Percentiles rank a stretch among this genome's conserved stretches.
phyloP scores from a whole-genome alignment of 257 asterid genomes.

The Solanum neorickii region DNA sequence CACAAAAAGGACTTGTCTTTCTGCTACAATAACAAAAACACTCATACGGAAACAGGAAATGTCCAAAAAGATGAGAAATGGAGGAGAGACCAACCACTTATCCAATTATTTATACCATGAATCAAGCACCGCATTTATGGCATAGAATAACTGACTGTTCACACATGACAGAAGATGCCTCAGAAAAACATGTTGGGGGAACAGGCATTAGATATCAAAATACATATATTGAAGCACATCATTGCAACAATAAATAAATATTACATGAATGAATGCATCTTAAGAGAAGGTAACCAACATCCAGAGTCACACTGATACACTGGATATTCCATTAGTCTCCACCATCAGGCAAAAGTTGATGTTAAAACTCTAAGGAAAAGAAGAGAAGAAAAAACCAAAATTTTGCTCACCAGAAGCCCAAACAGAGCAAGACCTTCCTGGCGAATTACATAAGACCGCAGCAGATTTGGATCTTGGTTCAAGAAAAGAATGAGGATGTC shows the following conservation, averaged over 20 bases:
- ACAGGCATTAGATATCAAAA: not conserved
- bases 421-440: conserved; percentile 67
- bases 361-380: not conserved
- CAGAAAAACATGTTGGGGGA: not conserved
- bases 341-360: not conserved
- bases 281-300: not conserved
- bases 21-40: not conserved
- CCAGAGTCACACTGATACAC: not conserved
- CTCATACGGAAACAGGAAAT: not conserved
- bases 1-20: not conserved
- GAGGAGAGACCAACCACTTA: not conserved
- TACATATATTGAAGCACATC: not conserved
- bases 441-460: conserved; percentile 64
- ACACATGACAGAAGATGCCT: not conserved
- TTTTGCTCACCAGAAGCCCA: conserved; percentile 71
- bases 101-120: not conserved
- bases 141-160: not conserved
- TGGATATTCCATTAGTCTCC: not conserved
- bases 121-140: not conserved
- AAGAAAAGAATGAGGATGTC: conserved; percentile 71
- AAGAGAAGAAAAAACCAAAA: not conserved
- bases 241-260: not conserved
- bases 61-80: not conserved
- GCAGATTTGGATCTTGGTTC: conserved; percentile 71
- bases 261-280: not conserved